Percentiles rank a stretch among this genome's conserved stretches.
phyloP scores from a whole-genome alignment of 1,284 basidiomycete genomes.

The Ceratobasidium sp. region DNA sequence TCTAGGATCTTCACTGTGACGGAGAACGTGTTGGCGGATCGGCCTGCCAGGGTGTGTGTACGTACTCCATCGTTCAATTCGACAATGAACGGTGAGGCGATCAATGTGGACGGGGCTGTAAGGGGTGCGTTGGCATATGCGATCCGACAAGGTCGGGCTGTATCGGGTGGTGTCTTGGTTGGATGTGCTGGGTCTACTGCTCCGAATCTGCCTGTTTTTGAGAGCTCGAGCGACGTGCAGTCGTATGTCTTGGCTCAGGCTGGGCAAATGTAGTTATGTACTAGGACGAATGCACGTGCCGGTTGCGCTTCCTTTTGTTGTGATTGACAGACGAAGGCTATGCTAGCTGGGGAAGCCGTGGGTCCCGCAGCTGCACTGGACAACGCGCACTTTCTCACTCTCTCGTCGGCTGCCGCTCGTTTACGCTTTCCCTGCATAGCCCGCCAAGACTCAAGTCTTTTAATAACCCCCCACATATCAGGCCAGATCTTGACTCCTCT shows the following conservation, averaged over 20 bases:
- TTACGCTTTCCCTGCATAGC: no score
- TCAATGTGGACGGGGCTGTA: slow-evolving; percentile 1
- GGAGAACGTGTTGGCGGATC: slow-evolving; percentile 18
- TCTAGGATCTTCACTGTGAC: slow-evolving; percentile 29
- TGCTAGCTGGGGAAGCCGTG: no score
- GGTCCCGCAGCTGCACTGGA: no score
- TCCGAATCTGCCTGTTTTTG: neutral
- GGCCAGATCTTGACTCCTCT: no score
- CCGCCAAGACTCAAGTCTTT: no score
- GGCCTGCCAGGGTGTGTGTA: slow-evolving; percentile 24
- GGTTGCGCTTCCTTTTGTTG: neutral
- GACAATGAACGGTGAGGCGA: slow-evolving; percentile 16
- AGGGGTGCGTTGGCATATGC: slow-evolving; percentile 25
- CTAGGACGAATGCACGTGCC: slow-evolving; percentile 16
- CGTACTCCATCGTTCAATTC: slow-evolving; percentile 23
- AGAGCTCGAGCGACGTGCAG: slow-evolving; percentile 10
- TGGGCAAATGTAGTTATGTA: neutral
- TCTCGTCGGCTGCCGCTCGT: neutral
- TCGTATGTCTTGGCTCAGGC: slow-evolving; percentile 5
- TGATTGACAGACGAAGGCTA: no score
- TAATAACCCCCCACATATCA: no score
- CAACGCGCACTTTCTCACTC: neutral
- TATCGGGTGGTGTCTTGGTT: slow-evolving; percentile 3
- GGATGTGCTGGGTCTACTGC: slow-evolving; percentile 12
- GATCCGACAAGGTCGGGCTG: slow-evolving; percentile 12